Base-by-base conservation (phyloP, 805 yeast genomes). In the Monosporozyma servazzii region DNA sequence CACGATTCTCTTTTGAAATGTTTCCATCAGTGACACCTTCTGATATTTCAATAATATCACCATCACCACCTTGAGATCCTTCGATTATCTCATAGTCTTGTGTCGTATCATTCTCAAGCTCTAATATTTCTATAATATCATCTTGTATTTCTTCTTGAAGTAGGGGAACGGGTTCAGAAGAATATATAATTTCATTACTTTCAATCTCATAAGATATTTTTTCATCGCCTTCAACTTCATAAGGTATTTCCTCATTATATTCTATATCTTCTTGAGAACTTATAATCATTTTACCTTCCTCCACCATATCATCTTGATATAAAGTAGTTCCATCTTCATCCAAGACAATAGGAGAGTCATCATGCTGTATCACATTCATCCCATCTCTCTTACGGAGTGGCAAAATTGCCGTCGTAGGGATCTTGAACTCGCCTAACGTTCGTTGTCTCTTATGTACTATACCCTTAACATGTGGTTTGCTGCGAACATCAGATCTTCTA, bases 361-460 rank as follows among this genome's bases (percentile, higher is more conserved):
- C 50, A 39, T 58, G 52, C 3, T 52, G 54, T 20, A 57, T 45
- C 33, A 54, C 48, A 2, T 51, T 49, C n/a, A 54, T 55, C 11
- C 51, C 55, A 25, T 52, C 40, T 18, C 54, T 45, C 31, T 42
- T 47, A 9, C 37, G 21, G 3, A 56, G 20, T 3, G 53, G 50
- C 17, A 56, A 37, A 21, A 55, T 21, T 15, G 56, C 40, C 2
- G 61, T 43, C 2, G 61, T 59, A 3, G 66, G 64, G 23, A 62
- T 58, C 50, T 60, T 58, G 41, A 56, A 63, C 33, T 63, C 67
- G 31, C 53, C 57, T 45, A 64, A 48, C 25, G 54, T 59, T 39
- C 61, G 46, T 50, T 64, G 68, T 44, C 58, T 62, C 23, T 37
- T 37, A 5, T 37, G 23, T 37, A 37, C 4, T 18, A 9, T 17